Evolutionary conservation across 768 basidiomycete species (phyloP), one percentile per base, ranked within the genome.

Genomic region (Collybia sordida): DNA sequence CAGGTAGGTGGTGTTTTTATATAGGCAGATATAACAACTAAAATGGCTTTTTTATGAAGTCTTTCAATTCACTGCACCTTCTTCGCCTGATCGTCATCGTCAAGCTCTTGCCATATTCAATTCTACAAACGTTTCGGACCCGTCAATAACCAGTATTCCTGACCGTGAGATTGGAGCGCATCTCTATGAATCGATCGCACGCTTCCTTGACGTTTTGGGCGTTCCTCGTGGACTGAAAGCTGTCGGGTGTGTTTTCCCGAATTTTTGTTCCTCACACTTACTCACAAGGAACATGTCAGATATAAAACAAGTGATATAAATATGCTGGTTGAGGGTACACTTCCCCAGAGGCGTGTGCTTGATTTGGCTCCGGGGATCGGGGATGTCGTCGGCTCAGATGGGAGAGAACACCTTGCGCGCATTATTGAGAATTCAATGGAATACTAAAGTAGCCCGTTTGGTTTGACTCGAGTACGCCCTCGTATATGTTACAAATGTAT

Each of bases 41-140:
- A 24, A 37, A 15, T 21, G 49, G 19, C 47, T 50, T 43, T 5
- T 27, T 34, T 8, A 45, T 15, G n/a, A 43, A 81, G 96, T 98
- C 38, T 98, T 98, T 79, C 83, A 88, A 61, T 98, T 95, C 69
- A 98, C 96, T 6, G 89, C 96, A 0, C 94, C 96, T 6, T 95
- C 95, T 4, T 86, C 92, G 0, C 93, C 94, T 2, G 83, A 87
- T 52, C 87, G 94, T 37, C 95, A 98, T 69, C 86, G 95, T 39
- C 85, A 92, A 66, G 91, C 86, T 1, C 78, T 95, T 14, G 85
- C 89, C 2, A 85, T 96, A 59, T 98, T 97, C 77, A 82, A 78
- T 36, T 66, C 72, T 49, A 83, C 82, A 0, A 83, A 77, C 21
- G 64, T 75, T n/a, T 74, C 83, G 1, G 85, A 90, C 69, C 80